These are phyloP conservation scores for Spathaspora arborariae DNA, from an alignment of 805 yeast genomes.

Conservation along the genomic window DNA sequence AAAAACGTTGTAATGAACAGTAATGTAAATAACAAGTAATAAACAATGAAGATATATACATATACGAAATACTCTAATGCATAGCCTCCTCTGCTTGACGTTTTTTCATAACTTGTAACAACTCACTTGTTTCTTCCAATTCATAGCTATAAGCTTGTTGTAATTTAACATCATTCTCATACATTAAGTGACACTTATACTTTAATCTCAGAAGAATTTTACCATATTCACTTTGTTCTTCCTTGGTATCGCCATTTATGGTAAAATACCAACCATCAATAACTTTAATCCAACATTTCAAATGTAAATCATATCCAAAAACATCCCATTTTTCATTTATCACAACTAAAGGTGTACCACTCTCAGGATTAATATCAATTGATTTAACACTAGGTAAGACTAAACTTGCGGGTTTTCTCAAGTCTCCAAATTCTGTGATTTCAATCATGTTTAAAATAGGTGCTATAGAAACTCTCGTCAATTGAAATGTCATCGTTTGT, in stretches of 20 bases:
- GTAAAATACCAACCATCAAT: conserved; percentile 43
- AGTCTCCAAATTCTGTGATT: conserved; percentile 9
- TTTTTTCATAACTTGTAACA: not conserved
- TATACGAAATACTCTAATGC: not conserved
- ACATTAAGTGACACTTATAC: conserved; percentile 1
- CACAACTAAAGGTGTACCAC: conserved; percentile 42
- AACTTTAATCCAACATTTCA: conserved; percentile 46
- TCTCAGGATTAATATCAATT: conserved; percentile 29
- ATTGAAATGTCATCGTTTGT: conserved; percentile 17
- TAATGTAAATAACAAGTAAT: not conserved
- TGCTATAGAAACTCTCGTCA: conserved; percentile 45
- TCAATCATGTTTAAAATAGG: conserved; percentile 42
- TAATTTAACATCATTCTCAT: conserved; percentile 3
- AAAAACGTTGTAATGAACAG: not conserved
- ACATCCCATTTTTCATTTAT: conserved; percentile 33
- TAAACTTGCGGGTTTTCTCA: conserved; percentile 4
- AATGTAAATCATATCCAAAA: conserved; percentile 37
- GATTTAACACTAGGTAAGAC: conserved; percentile 15
- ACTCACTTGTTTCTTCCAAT: not conserved
- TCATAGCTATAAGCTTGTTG: conserved; percentile 5
- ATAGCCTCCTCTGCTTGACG: too few relatives aligned
- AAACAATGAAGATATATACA: not conserved
- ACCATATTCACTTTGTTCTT: not conserved
- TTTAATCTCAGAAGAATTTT: conserved; percentile 2
- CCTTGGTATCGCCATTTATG: not conserved